Percentiles rank a stretch among this genome's conserved stretches.
phyloP scores from a whole-genome alignment of 2,329 filamentous ascomycete species.

The Ophiostoma ips region DNA sequence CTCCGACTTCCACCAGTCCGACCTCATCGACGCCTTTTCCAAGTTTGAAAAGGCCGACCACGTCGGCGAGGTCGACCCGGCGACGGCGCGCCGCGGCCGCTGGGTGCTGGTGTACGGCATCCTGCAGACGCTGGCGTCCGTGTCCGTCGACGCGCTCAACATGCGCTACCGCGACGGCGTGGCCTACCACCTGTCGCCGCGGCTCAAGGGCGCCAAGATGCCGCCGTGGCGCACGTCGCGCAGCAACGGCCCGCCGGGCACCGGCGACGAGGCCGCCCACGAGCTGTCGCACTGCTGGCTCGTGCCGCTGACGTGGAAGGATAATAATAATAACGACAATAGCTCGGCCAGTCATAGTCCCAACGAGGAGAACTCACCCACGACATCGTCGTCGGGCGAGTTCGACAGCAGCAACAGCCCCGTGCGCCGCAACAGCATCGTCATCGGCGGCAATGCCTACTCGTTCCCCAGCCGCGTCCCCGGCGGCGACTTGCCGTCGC shows the following conservation, averaged over 20 bases:
- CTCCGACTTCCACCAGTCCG: slow-evolving; percentile 37
- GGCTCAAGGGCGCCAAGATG: slow-evolving; percentile 34
- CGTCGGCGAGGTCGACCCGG: slow-evolving; percentile 36
- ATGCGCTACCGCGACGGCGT: slow-evolving; percentile 39
- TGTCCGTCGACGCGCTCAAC: slow-evolving; percentile 42
- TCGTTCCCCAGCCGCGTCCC: slow-evolving; percentile 18
- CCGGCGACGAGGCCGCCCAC: slow-evolving; percentile 28
- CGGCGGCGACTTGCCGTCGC: slow-evolving; percentile 10
- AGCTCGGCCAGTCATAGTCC: slow-evolving; percentile 16
- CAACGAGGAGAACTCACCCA: slow-evolving; percentile 4
- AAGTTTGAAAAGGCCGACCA: slow-evolving; percentile 42
- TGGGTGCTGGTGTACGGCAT: slow-evolving; percentile 49
- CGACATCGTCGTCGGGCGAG: slow-evolving; percentile 4
- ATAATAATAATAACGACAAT: slow-evolving; percentile 12
- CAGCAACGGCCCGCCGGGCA: slow-evolving; percentile 19
- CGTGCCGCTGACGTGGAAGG: slow-evolving; percentile 27
- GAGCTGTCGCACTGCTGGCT: slow-evolving; percentile 41
- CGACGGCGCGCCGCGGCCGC: slow-evolving; percentile 40
- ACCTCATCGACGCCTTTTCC: slow-evolving; percentile 40
- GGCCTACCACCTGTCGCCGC: slow-evolving; percentile 41
- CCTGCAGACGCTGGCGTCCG: slow-evolving; percentile 43
- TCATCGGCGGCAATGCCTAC: slow-evolving; percentile 7
- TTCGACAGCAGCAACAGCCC: slow-evolving; percentile 16
- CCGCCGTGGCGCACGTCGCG: slow-evolving; percentile 38
- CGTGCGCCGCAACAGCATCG: slow-evolving; percentile 7